Percentiles rank a stretch among this genome's conserved stretches.
Conservation (phyloP, 73 alveolate genomes). For the Tetrahymena elliotti region DNA sequence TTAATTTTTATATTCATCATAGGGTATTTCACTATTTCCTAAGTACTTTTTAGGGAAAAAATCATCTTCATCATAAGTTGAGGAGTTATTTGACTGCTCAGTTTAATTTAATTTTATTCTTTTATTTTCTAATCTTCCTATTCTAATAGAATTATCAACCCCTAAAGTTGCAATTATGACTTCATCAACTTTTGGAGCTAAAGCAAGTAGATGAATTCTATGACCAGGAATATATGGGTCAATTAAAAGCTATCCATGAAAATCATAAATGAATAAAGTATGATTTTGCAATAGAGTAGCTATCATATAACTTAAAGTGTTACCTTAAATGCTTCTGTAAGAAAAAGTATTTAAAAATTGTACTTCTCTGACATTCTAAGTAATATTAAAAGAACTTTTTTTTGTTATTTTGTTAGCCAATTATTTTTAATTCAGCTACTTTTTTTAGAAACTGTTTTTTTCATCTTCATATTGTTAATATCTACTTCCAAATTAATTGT, state of each 20-base stretch:
- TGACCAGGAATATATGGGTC: not conserved
- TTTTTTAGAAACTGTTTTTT: not conserved
- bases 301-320: not conserved
- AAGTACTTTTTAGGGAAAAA: not conserved
- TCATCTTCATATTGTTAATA: not conserved
- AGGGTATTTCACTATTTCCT: not conserved
- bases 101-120: not conserved
- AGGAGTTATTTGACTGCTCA: not conserved
- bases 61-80: not conserved
- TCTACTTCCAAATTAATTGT: not conserved
- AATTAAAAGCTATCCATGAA: not conserved
- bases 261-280: not conserved
- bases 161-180: not conserved
- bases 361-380: not conserved
- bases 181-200: not conserved
- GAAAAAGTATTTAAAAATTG: not conserved
- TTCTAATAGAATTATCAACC: not conserved
- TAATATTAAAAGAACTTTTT: not conserved
- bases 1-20: not conserved
- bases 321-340: not conserved
- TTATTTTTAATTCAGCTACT: not conserved
- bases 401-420: not conserved
- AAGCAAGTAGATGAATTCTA: not conserved
- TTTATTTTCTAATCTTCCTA: not conserved
- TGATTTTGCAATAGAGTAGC: not conserved